Percentiles rank a stretch among this genome's conserved stretches.
Evolutionary conservation across 2,329 filamentous ascomycete genomes (phyloP).

Genomic region (Colletotrichum scovillei): DNA sequence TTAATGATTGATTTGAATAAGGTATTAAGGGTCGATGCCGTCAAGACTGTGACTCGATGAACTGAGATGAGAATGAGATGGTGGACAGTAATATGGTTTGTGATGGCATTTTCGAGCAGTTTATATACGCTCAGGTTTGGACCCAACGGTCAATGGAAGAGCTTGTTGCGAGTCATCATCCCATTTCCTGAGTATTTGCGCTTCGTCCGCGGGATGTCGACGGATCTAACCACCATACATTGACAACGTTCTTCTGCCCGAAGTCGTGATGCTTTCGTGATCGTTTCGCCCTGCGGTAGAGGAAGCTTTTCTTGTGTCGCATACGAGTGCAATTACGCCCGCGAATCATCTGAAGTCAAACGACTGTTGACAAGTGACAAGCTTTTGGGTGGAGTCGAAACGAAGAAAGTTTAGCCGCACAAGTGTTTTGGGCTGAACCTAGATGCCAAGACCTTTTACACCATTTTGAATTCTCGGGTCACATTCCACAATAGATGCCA

Average conservation of each 20-base stretch:
- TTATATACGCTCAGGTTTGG: slow-evolving; percentile 1
- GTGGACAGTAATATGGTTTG: rapidly evolving
- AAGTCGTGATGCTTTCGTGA: slow-evolving; percentile 4
- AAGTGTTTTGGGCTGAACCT: slow-evolving; percentile 17
- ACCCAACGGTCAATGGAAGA: not conserved
- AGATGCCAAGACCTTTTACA: slow-evolving; percentile 10
- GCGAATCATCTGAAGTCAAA: slow-evolving; percentile 4
- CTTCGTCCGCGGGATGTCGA: not conserved
- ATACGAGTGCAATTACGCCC: not conserved
- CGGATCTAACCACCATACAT: not conserved
- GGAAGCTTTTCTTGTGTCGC: not conserved
- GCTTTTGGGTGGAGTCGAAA: slow-evolving; percentile 27
- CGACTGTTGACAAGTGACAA: slow-evolving; percentile 20
- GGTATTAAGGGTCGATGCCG: not conserved
- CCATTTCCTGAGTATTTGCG: not conserved
- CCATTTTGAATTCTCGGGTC: not conserved
- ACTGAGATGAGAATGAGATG: not conserved
- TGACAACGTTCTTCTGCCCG: not conserved
- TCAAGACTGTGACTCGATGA: not conserved
- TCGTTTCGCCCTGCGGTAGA: not conserved
- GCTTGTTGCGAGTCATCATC: not conserved
- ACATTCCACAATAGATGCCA: slow-evolving; percentile 1
- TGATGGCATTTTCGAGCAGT: not conserved
- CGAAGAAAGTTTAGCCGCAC: slow-evolving; percentile 31
- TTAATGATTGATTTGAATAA: not conserved